Conservation (phyloP, 1,284 basidiomycete species). For the Ceratobasidium sp. region DNA sequence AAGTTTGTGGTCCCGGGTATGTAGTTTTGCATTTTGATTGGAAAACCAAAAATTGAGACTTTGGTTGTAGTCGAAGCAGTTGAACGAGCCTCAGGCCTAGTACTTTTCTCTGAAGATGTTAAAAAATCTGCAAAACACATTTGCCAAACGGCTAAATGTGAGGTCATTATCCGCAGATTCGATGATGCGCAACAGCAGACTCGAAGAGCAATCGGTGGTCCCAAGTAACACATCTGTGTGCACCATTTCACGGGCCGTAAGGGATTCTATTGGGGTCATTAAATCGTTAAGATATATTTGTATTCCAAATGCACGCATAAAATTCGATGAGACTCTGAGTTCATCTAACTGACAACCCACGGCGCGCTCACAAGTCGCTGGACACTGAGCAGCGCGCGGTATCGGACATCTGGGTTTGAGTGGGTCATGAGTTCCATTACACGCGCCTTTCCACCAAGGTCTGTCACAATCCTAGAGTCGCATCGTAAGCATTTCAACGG, state of each 20-base stretch:
- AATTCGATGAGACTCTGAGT: neutral
- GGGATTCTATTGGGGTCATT: neutral
- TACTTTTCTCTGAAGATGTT: slow-evolving; percentile 84
- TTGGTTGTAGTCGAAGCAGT: slow-evolving; percentile 77
- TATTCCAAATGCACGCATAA: slow-evolving; percentile 33
- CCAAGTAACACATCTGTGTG: slow-evolving; percentile 45
- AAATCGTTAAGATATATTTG: slow-evolving; percentile 13
- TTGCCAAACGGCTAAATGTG: slow-evolving; percentile 85
- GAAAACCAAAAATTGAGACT: neutral
- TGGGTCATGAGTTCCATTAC: slow-evolving; percentile 97
- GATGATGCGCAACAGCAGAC: slow-evolving; percentile 80
- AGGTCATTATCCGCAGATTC: slow-evolving; percentile 83
- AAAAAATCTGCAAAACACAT: slow-evolving; percentile 85
- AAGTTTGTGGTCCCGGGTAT: slow-evolving; percentile 82
- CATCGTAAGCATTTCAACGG: neutral
- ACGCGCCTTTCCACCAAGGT: slow-evolving; percentile 85
- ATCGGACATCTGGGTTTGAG: slow-evolving; percentile 86
- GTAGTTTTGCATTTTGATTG: slow-evolving; percentile 44
- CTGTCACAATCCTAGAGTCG: slow-evolving; percentile 70
- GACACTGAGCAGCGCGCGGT: slow-evolving; percentile 86
- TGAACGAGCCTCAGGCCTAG: slow-evolving; percentile 89
- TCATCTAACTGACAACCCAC: slow-evolving; percentile 54
- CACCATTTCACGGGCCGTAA: neutral
- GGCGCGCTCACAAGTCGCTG: slow-evolving; percentile 83
- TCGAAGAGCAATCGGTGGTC: slow-evolving; percentile 63